Conservation (phyloP, 2,329 filamentous ascomycete species). For the Pseudogymnoascus sp. region DNA sequence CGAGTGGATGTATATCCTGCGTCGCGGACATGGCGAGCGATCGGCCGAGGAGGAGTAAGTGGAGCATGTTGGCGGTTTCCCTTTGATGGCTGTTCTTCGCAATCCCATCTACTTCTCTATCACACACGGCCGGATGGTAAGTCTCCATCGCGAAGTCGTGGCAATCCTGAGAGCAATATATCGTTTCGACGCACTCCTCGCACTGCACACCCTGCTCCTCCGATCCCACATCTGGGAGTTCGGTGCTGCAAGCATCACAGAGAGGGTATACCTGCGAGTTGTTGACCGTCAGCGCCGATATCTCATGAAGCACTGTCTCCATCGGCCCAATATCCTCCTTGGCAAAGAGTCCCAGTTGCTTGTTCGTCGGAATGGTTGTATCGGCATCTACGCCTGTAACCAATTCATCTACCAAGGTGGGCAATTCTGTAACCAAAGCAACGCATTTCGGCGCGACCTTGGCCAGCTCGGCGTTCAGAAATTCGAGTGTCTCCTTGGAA, state of each 20-base stretch:
- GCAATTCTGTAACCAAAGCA: conserved; percentile 67
- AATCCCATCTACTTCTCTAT: conserved; percentile 57
- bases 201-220: conserved; percentile 43
- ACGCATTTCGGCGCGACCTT: conserved; percentile 72
- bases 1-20: conserved; percentile 52
- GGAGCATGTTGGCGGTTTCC: conserved; percentile 53
- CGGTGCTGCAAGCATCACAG: conserved; percentile 80
- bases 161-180: conserved; percentile 57
- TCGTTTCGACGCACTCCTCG: conserved; percentile 54
- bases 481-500: conserved; percentile 56
- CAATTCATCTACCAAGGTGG: conserved; percentile 48
- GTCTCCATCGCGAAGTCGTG: conserved; percentile 46
- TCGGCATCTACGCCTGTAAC: conserved; percentile 40
- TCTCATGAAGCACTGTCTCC: conserved; percentile 71
- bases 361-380: conserved; percentile 49
- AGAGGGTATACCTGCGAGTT: conserved; percentile 78
- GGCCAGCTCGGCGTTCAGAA: conserved; percentile 63
- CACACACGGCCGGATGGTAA: conserved; percentile 59
- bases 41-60: conserved; percentile 54
- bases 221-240: conserved; percentile 52
- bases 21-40: conserved; percentile 55
- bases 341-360: conserved; percentile 86
- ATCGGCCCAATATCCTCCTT: conserved; percentile 69
- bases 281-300: conserved; percentile 79
- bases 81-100: conserved; percentile 54